Percentiles rank a stretch among this genome's conserved stretches.
phyloP scores from a whole-genome alignment of 2,329 filamentous ascomycete genomes.

The Fusarium ambrosium region DNA sequence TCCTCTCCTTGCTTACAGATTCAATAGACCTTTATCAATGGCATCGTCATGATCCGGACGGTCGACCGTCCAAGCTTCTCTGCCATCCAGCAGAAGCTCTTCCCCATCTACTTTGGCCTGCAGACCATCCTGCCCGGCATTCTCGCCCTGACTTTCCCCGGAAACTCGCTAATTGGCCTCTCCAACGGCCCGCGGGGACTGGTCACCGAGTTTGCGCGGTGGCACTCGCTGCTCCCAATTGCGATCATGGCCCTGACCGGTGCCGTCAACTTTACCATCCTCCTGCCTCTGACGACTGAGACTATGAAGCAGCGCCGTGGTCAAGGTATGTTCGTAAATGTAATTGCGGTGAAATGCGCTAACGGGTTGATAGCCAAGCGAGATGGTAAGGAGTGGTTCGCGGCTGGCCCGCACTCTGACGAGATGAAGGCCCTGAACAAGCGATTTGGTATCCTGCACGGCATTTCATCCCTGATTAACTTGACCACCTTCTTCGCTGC shows the following conservation, averaged over 20 bases:
- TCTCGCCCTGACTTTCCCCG: slow-evolving; percentile 85
- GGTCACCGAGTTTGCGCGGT: slow-evolving; percentile 71
- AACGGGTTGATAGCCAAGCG: slow-evolving; percentile 72
- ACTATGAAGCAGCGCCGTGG: slow-evolving; percentile 82
- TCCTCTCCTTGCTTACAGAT: slow-evolving; percentile 14
- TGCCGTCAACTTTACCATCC: slow-evolving; percentile 75
- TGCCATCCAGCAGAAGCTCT: slow-evolving; percentile 82
- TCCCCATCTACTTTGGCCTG: slow-evolving; percentile 89
- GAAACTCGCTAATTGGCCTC: slow-evolving; percentile 64
- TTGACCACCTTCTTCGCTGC: slow-evolving; percentile 77
- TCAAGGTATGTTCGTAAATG: slow-evolving; percentile 72
- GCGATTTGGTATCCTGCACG: slow-evolving; percentile 83
- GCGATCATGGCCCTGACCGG: slow-evolving; percentile 78
- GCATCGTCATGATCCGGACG: slow-evolving; percentile 81
- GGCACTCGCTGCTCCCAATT: slow-evolving; percentile 76
- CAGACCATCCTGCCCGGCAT: slow-evolving; percentile 82
- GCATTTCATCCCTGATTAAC: slow-evolving; percentile 84
- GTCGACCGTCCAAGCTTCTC: slow-evolving; percentile 86
- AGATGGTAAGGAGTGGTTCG: slow-evolving; percentile 90
- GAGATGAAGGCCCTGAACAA: slow-evolving; percentile 88
- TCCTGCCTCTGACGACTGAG: slow-evolving; percentile 82
- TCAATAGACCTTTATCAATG: slow-evolving; percentile 78
- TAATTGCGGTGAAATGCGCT: slow-evolving; percentile 14
- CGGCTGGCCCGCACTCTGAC: slow-evolving; percentile 81
- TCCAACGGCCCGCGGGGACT: slow-evolving; percentile 66